phyloP scores from a whole-genome alignment of 768 basidiomycete genomes.

The Phanerodontia chrysosporium region DNA sequence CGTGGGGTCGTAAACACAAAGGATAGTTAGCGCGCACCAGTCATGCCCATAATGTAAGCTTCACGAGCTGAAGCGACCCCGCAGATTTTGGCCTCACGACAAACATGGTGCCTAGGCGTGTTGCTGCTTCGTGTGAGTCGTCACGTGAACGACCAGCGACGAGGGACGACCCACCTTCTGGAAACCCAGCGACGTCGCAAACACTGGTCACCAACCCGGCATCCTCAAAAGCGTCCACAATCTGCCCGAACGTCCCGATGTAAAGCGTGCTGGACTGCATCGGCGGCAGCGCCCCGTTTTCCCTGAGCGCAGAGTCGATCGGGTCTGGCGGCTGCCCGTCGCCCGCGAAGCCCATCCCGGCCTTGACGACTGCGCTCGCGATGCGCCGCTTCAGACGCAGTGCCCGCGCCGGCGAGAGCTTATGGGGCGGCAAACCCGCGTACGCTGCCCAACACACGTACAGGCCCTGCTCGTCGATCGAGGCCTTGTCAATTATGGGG shows the following conservation, averaged over 20 bases:
- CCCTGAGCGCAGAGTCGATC: slow-evolving; percentile 1
- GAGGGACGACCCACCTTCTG: slow-evolving; percentile 26
- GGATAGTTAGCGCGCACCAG: too few species aligned
- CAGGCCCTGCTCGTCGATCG: slow-evolving; percentile 6
- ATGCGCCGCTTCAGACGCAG: slow-evolving; percentile 32
- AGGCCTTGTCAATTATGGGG: background rate
- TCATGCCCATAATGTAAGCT: slow-evolving; percentile 40
- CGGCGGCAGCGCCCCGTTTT: background rate
- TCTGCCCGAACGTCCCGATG: slow-evolving; percentile 40
- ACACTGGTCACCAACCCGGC: slow-evolving; percentile 33
- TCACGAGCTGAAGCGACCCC: slow-evolving; percentile 32
- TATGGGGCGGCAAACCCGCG: slow-evolving; percentile 11
- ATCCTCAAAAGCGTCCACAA: slow-evolving; percentile 33
- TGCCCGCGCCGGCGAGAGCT: slow-evolving; percentile 20
- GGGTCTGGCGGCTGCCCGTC: slow-evolving; percentile 18
- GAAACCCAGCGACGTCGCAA: slow-evolving; percentile 26
- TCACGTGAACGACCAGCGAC: too few species aligned
- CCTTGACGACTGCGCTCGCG: slow-evolving; percentile 32
- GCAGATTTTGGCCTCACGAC: slow-evolving; percentile 28
- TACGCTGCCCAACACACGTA: slow-evolving; percentile 12
- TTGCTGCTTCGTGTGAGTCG: slow-evolving; percentile 25
- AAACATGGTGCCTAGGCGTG: slow-evolving; percentile 38
- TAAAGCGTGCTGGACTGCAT: slow-evolving; percentile 27
- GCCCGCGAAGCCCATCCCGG: slow-evolving; percentile 36
- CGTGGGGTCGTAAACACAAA: too few species aligned